Evolutionary conservation across 306 rosid genomes (phyloP).

Genomic region (Acacia confusa): DNA sequence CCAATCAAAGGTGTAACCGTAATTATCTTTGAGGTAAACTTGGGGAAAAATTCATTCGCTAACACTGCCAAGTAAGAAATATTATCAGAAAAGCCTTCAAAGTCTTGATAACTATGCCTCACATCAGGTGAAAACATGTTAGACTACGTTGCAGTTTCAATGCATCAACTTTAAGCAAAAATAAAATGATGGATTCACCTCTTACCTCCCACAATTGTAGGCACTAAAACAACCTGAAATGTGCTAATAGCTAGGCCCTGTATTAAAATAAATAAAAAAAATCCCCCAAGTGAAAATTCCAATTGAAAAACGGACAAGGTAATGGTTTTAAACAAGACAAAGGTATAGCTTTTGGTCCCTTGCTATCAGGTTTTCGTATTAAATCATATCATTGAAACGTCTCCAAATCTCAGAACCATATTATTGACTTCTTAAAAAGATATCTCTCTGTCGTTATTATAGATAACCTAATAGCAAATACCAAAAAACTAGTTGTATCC

Average conservation of each 20-base stretch:
- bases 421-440: neutral
- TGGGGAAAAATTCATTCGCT: slow-evolving; percentile 91
- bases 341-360: neutral
- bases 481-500: neutral
- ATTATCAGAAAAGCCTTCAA: slow-evolving; percentile 16
- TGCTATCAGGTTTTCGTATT: neutral
- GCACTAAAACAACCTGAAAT: slow-evolving; percentile 95
- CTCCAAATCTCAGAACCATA: neutral
- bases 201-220: slow-evolving; percentile 89
- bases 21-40: slow-evolving; percentile 84
- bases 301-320: slow-evolving; percentile 6
- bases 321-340: neutral
- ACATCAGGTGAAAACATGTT: slow-evolving; percentile 12
- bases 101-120: slow-evolving; percentile 18
- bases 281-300: slow-evolving; percentile 14
- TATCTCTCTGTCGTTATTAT: neutral
- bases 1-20: slow-evolving; percentile 77
- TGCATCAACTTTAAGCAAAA: slow-evolving; percentile 9
- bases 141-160: neutral
- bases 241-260: slow-evolving; percentile 91
- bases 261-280: neutral
- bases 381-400: neutral
- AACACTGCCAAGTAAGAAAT: slow-evolving; percentile 64
- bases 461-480: neutral
- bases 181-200: slow-evolving; percentile 30